Base-by-base conservation (phyloP, 2,329 filamentous ascomycete species). In the Periconia sp. region DNA sequence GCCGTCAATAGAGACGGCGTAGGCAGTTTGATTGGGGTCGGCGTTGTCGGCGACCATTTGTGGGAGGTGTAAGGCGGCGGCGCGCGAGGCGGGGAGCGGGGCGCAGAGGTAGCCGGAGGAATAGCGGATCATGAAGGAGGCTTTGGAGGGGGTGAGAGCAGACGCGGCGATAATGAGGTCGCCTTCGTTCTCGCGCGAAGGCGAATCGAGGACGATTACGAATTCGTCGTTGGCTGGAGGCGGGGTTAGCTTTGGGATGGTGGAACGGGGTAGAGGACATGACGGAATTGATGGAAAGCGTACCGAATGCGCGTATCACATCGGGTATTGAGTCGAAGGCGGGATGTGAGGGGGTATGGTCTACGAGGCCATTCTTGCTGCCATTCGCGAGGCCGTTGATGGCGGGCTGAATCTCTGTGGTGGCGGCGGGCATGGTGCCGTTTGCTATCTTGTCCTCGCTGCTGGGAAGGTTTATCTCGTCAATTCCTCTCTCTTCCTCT, bases 111-210 rank as follows among this genome's bases (percentile, higher is more conserved):
- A 86, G 71, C 94, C 94, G 3, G 91, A 85, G 43, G 90, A 89
- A 80, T 96, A 86, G 68, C 92, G 91, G 74, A 99, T 85, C 83
- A 99, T 88, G 81, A 97, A 99, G 66, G 92, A 91, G 87, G 96
- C 95, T 77, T 97, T 93, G 61, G 90, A 84, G 20, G 92, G 82
- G 9, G 93, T 96, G 60, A 97, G 79, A 67, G 89, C 83, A 62
- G 91, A 81, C 58, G 92, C 93, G 62, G 94, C 91, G 70, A 97
- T 95, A 76, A 97, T 97, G 46, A 99, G 85, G 78, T 99, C 94
- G 75, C 92, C 94, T 82, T 99, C 94, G 75, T 99, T 99, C 76
- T 99, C 94, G 75, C 94, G 92, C 58, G 87, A 85, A 60, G 91
- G 86, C 63, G 91, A 90, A 80, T 99, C 94, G 69, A 99, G 90